Conservation (phyloP, 1,139 yeast genomes). For the Scheffersomyces parashehatae region DNA sequence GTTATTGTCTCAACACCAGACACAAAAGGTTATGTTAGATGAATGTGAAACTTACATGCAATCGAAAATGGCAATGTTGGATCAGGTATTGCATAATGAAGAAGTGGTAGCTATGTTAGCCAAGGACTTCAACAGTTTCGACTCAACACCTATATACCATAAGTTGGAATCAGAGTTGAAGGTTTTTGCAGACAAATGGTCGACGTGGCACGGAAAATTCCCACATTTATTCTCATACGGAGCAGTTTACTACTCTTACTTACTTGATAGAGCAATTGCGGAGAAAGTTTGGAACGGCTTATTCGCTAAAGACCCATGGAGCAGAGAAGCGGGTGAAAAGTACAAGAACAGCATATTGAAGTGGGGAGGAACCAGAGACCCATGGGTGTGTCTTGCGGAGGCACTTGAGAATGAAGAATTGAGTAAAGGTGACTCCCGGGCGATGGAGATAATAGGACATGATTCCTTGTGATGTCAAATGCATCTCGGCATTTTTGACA, state of each 20-base stretch:
- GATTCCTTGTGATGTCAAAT: background rate
- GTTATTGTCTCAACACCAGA: conserved; percentile 51
- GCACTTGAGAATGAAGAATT: conserved; percentile 66
- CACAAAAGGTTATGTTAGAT: conserved; percentile 55
- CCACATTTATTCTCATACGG: conserved; percentile 95
- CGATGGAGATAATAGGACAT: conserved; percentile 66
- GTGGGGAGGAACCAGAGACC: conserved; percentile 95
- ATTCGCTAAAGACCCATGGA: conserved; percentile 69
- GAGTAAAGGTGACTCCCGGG: conserved; percentile 65
- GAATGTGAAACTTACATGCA: conserved; percentile 84
- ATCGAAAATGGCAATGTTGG: conserved; percentile 85
- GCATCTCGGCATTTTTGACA: too few species aligned
- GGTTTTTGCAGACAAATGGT: conserved; percentile 61
- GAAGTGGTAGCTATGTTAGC: conserved; percentile 21
- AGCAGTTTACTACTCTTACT: conserved; percentile 88
- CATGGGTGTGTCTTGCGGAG: conserved; percentile 84
- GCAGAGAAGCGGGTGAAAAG: conserved; percentile 69
- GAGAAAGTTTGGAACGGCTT: conserved; percentile 78
- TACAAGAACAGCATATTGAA: conserved; percentile 69
- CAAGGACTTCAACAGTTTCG: conserved; percentile 27
- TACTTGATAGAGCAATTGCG: conserved; percentile 92
- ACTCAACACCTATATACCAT: conserved; percentile 64
- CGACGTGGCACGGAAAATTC: conserved; percentile 92
- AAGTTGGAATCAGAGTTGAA: conserved; percentile 55
- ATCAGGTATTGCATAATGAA: conserved; percentile 68